Evolutionary conservation across 345 rosid species (phyloP), one percentile per base, ranked within the genome.

Genomic region (Pistacia vera): DNA sequence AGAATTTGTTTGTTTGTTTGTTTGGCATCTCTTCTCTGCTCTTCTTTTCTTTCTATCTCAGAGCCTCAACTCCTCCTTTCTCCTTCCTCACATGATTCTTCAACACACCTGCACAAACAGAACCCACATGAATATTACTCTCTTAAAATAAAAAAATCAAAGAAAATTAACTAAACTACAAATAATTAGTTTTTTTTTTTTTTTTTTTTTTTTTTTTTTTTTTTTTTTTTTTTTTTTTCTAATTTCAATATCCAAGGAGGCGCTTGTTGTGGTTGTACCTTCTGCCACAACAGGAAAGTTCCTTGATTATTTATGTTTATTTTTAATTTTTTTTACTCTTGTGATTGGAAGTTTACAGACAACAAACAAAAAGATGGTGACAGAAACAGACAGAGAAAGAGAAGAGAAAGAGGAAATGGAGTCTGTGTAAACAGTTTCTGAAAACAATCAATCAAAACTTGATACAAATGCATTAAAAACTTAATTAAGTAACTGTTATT

Each of bases 81-180:
- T 76, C 86, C 80, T 84, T 84, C 88, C 82, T 92, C 88, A 71
- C 90, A 63, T 74, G 25, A 72, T 82, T 81, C 87, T 79, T 78
- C 81, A 77, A 54, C 77, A 17, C 76, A 13, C 88, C 99, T 93
- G 95, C 84, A 59, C 41, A 17, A 36, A 46, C 64, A 11, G 18
- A 54, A 14, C 57, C 73, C 79, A 57, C 80, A 80, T 74, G 65
- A 62, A 77, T 30, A 58, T 63, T 9, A 38, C 68, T 16, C 2
- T 5, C 63, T 1, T 10, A 20, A 63, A 20, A 52, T 5, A 17
- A n/a, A 14, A 25, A 25, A 25, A 25, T 2, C 5, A 20, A 63
- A 20, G 25, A 52, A 11, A 30, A 30, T 30, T 30, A 48, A 61
- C 41, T 48, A 3, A 22, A 14, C 2, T 61, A 71, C 5, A 38